A percentile compares a stretch with the other conserved stretches of the same genome.
Conservation (phyloP, 1,284 basidiomycete genomes). For the Ustilago cynodontis region DNA sequence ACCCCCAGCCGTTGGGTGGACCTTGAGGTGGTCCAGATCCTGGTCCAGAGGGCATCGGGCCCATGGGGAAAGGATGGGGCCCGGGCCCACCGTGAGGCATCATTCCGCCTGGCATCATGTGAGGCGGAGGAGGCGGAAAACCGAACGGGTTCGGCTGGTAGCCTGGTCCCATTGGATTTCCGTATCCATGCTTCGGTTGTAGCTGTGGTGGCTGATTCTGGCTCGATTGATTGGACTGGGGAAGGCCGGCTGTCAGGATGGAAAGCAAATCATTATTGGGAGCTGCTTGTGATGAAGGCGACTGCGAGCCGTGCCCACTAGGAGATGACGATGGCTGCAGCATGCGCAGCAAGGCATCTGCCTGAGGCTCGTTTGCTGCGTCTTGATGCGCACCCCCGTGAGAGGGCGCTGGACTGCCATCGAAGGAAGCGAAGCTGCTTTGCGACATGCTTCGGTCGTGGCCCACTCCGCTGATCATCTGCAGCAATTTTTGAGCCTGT, state of each 20-base stretch:
- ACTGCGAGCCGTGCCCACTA: constrained; percentile 10
- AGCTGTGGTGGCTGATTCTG: constrained; percentile 20
- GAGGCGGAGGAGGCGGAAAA: constrained; percentile 44
- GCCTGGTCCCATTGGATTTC: constrained; percentile 21
- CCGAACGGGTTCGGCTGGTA: constrained; percentile 32
- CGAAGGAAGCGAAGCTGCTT: constrained; percentile 37
- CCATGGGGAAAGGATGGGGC: constrained; percentile 38
- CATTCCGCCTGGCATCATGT: constrained; percentile 40
- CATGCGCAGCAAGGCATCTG: constrained; percentile 41
- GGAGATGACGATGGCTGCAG: constrained; percentile 29
- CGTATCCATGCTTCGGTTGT: constrained; percentile 20
- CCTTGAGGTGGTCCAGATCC: constrained; percentile 25
- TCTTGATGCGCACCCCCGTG: constrained; percentile 22
- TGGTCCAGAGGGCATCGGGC: constrained; percentile 21
- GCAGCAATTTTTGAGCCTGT: constrained; percentile 55
- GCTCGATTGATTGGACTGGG: constrained; percentile 9
- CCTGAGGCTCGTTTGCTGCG: constrained; percentile 19
- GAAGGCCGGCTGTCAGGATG: constrained; percentile 42
- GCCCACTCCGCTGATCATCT: constrained; percentile 53
- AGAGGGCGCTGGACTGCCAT: constrained; percentile 18
- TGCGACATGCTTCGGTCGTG: constrained; percentile 42
- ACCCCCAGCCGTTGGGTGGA: constrained; percentile 28
- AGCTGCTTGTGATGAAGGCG: constrained; percentile 25
- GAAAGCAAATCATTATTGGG: constrained; percentile 48
- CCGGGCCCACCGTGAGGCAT: constrained; percentile 31